A percentile compares a stretch with the other conserved stretches of the same genome.
phyloP scores from a whole-genome alignment of 2,329 filamentous ascomycete genomes.

The Orbilia quercus region DNA sequence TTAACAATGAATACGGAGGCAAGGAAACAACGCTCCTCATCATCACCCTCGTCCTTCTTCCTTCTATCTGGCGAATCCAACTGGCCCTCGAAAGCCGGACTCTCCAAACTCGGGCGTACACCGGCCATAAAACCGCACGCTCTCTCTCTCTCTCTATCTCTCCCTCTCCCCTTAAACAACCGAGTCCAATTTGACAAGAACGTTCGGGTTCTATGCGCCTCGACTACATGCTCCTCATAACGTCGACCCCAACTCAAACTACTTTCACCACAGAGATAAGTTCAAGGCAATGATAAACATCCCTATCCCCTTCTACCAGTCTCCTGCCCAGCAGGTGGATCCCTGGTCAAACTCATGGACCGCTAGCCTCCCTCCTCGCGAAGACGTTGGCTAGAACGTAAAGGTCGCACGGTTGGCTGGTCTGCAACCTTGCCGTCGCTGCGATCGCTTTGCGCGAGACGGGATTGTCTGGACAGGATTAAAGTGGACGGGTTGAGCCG shows the following conservation, averaged over 20 bases:
- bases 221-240: constrained; percentile 6
- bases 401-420: constrained; percentile 13
- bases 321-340: constrained; percentile 1
- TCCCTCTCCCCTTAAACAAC: background rate
- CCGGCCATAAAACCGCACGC: background rate
- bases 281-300: constrained; percentile 20
- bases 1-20: too few species aligned
- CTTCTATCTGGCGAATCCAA: too few species aligned
- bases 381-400: constrained; percentile 29
- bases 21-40: too few species aligned
- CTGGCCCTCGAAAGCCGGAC: too few species aligned
- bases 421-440: constrained; percentile 9
- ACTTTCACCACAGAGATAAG: constrained; percentile 14
- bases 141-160: background rate
- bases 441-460: constrained; percentile 4
- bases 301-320: constrained; percentile 10
- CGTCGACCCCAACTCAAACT: constrained; percentile 26
- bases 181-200: constrained; percentile 7
- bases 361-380: constrained; percentile 6
- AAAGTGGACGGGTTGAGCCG: constrained; percentile 6
- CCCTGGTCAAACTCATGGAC: too few species aligned
- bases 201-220: constrained; percentile 32
- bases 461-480: constrained; percentile 19
- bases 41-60: too few species aligned
- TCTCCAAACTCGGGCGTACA: too few species aligned